Evolutionary conservation across 345 rosid species (phyloP).

Genomic region (Murraya paniculata): DNA sequence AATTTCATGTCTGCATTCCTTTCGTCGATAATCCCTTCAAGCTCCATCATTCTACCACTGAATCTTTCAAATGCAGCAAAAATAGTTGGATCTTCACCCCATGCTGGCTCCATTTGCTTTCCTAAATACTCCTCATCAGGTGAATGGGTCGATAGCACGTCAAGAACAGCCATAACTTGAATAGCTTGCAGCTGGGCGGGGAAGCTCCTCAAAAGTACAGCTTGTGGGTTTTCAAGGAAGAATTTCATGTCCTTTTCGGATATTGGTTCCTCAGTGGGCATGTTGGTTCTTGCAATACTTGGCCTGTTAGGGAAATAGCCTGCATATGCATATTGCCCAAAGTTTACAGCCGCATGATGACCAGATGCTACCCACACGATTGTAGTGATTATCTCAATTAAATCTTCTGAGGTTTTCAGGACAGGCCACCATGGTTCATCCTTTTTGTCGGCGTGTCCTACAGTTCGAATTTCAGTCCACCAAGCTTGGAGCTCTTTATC

Average conservation of each 20-base stretch:
- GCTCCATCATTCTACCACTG: constrained; percentile 29
- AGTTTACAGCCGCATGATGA: constrained; percentile 56
- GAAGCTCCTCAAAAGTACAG: constrained; percentile 27
- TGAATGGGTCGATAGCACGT: constrained; percentile 41
- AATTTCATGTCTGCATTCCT: constrained; percentile 26
- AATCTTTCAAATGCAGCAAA: constrained; percentile 38
- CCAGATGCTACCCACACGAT: constrained; percentile 47
- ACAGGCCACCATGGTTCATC: constrained; percentile 55
- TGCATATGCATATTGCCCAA: constrained; percentile 45
- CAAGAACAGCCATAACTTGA: constrained; percentile 37
- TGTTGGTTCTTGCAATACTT: constrained; percentile 36
- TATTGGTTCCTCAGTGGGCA: constrained; percentile 42
- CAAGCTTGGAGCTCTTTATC: constrained; percentile 58
- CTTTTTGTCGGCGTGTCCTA: constrained; percentile 53
- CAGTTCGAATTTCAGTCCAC: constrained; percentile 50
- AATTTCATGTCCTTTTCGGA: constrained; percentile 28
- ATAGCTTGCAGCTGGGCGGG: constrained; percentile 53
- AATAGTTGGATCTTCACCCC: constrained; percentile 29
- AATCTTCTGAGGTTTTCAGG: constrained; percentile 27
- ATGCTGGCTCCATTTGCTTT: constrained; percentile 24
- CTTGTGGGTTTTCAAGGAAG: constrained; percentile 37
- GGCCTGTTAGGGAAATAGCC: constrained; percentile 57
- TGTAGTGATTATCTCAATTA: constrained; percentile 35
- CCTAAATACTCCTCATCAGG: constrained; percentile 57
- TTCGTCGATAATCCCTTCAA: constrained; percentile 33